These are phyloP conservation scores for Lenzites betulinus DNA, from an alignment of 768 basidiomycete species.

Conservation along the genomic window DNA sequence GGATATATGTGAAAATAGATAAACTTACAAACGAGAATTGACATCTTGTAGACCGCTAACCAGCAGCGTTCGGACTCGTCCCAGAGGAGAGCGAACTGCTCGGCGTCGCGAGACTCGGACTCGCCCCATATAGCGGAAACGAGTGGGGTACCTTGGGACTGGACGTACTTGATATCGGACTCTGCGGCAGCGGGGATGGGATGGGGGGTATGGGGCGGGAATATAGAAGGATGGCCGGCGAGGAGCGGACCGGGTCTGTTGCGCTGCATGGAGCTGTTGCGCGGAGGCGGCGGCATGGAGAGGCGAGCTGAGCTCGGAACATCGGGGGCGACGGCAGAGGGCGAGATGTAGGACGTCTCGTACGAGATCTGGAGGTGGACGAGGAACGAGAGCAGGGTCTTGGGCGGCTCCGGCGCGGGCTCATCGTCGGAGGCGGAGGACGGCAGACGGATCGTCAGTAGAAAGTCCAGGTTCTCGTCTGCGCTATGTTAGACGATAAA, in stretches of 20 bases:
- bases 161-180: slow-evolving; percentile 74
- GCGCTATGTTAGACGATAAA: background rate
- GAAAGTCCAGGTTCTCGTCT: slow-evolving; percentile 41
- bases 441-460: slow-evolving; percentile 35
- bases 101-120: slow-evolving; percentile 36
- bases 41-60: slow-evolving; percentile 80
- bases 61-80: slow-evolving; percentile 60
- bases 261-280: slow-evolving; percentile 50
- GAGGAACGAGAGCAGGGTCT: slow-evolving; percentile 57
- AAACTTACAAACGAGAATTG: slow-evolving; percentile 74
- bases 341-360: slow-evolving; percentile 79
- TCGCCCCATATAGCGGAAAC: slow-evolving; percentile 78
- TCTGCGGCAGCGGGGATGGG: slow-evolving; percentile 77
- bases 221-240: slow-evolving; percentile 52
- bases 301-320: slow-evolving; percentile 28
- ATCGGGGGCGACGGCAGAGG: slow-evolving; percentile 36
- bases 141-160: slow-evolving; percentile 75
- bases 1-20: slow-evolving; percentile 8
- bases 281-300: slow-evolving; percentile 48
- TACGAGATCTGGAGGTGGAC: slow-evolving; percentile 75
- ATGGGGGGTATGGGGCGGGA: slow-evolving; percentile 82
- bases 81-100: slow-evolving; percentile 69
- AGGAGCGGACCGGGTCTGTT: slow-evolving; percentile 41
- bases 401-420: slow-evolving; percentile 32
- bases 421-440: slow-evolving; percentile 34